Base-by-base conservation (phyloP, 176 grass and related monocot species). In the Oryza longistaminata region DNA sequence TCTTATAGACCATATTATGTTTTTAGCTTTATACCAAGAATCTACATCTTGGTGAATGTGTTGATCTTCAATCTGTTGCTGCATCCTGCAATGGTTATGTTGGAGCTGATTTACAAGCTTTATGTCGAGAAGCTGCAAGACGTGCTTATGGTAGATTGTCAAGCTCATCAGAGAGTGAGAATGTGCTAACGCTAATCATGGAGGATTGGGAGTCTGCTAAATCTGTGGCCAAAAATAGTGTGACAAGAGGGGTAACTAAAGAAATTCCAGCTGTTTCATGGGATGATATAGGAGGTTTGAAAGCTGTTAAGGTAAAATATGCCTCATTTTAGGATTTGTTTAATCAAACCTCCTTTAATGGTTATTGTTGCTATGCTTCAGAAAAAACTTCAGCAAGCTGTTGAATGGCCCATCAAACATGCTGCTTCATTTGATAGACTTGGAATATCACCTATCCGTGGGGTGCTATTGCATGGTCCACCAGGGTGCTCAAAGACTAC, bases 261-360 rank as follows among this genome's bases (percentile, higher is more conserved):
- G 91, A 98, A 89, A 73, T 95, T 84, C 82, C 78, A 34, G 83
- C 75, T 79, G 89, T 90, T 78, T 88, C 88, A 53, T 98, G 96
- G 96, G 93, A 98, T 81, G 93, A 98, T 85, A 95, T 98, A 73
- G 96, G 91, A 88, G 93, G 93, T 67, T 81, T 98, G 83, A 93
- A 92, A 87, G 89, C 90, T 85, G 64, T 95, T 37, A 98, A 98
- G 93, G 91, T 98, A 75, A 48, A 46, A 39, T 44, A 60, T 68
- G 1, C 34, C 62, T 81, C 26, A 70, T 74, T 85, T 91, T 79
- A 24, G 49, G 11, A 70, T 29, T 25, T 73, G 76, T 68, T 60
- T 34, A 48, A 70, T 3, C 46, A 85, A 64, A 71, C 17, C 29
- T 85, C 1, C 87, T 85, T 21, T 58, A 43, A 9, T 43, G 61